Conservation (phyloP, 805 yeast genomes). For the Nakazawaea sp. region DNA sequence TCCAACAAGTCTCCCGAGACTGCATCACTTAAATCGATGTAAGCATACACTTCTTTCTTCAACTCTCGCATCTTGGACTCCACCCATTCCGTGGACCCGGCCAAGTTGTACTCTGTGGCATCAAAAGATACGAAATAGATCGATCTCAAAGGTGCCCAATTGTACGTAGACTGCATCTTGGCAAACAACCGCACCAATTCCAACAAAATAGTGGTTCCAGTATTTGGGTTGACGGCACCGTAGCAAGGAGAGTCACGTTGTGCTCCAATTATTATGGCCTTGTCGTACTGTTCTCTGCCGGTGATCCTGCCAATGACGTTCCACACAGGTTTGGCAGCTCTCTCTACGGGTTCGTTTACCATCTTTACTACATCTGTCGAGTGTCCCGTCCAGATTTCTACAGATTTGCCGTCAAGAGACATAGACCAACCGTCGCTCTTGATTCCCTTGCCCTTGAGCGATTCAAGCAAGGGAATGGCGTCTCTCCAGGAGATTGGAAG, state of each 20-base stretch:
- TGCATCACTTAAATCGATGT: conserved; percentile 68
- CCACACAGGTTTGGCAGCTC: conserved; percentile 63
- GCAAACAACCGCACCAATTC: conserved; percentile 68
- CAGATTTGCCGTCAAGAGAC: conserved; percentile 15
- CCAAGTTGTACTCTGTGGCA: conserved; percentile 71
- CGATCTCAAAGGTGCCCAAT: conserved; percentile 81
- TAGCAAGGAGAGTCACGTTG: conserved; percentile 68
- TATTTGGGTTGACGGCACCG: conserved; percentile 68
- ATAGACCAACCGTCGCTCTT: conserved; percentile 28
- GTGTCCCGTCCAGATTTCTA: conserved; percentile 40
- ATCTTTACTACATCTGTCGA: conserved; percentile 18
- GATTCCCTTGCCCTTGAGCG: conserved; percentile 31
- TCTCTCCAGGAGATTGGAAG: conserved; percentile 75
- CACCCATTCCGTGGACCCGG: conserved; percentile 79
- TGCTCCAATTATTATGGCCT: conserved; percentile 75
- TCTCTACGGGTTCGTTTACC: conserved; percentile 32
- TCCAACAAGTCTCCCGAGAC: conserved; percentile 46
- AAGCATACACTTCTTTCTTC: conserved; percentile 55
- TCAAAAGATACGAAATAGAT: conserved; percentile 82
- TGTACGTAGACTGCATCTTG: conserved; percentile 50
- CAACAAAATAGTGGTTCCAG: conserved; percentile 68
- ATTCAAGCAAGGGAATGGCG: conserved; percentile 37
- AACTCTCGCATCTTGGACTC: conserved; percentile 49
- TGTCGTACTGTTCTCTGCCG: conserved; percentile 74
- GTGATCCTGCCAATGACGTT: conserved; percentile 70